A percentile compares a stretch with the other conserved stretches of the same genome.
phyloP scores from a whole-genome alignment of 768 basidiomycete species.

The Mycena maculata region DNA sequence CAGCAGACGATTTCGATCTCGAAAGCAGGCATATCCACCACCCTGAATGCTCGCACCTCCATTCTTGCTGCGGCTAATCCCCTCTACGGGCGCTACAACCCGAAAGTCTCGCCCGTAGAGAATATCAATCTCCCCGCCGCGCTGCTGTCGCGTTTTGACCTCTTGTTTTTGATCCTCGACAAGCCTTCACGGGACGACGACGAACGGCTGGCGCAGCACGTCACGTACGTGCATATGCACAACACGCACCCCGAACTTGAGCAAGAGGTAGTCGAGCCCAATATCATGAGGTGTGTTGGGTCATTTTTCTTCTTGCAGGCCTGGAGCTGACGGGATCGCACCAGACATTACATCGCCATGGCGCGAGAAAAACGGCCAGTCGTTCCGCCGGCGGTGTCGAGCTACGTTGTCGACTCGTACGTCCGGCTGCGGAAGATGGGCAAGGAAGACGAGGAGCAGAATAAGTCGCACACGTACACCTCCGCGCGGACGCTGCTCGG shows the following conservation, averaged over 20 bases:
- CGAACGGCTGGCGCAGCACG: constrained; percentile 95
- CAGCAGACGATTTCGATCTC: constrained; percentile 99
- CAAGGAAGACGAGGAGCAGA: constrained; percentile 89
- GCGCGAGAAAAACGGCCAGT: constrained; percentile 90
- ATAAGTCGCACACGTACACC: constrained; percentile 93
- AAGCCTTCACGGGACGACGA: constrained; percentile 96
- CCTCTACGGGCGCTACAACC: constrained; percentile 97
- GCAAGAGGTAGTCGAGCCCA: constrained; percentile 85
- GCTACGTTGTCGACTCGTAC: constrained; percentile 94
- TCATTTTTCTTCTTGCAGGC: neutral
- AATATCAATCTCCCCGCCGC: constrained; percentile 99
- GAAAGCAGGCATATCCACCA: constrained; percentile 98
- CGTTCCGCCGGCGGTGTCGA: constrained; percentile 90
- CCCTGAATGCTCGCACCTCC: constrained; percentile 96
- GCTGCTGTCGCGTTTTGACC: constrained; percentile 94
- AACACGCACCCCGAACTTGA: constrained; percentile 89
- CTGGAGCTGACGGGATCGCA: constrained; percentile 17
- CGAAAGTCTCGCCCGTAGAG: constrained; percentile 96
- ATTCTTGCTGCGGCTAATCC: constrained; percentile 99
- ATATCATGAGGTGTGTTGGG: constrained; percentile 80
- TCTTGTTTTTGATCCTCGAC: constrained; percentile 96
- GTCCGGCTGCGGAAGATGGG: constrained; percentile 94
- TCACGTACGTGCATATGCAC: constrained; percentile 98
- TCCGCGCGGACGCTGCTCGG: constrained; percentile 96
- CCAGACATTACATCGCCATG: constrained; percentile 93